Conservation (phyloP, 1,284 basidiomycete species). For the Vanrija humicola region DNA sequence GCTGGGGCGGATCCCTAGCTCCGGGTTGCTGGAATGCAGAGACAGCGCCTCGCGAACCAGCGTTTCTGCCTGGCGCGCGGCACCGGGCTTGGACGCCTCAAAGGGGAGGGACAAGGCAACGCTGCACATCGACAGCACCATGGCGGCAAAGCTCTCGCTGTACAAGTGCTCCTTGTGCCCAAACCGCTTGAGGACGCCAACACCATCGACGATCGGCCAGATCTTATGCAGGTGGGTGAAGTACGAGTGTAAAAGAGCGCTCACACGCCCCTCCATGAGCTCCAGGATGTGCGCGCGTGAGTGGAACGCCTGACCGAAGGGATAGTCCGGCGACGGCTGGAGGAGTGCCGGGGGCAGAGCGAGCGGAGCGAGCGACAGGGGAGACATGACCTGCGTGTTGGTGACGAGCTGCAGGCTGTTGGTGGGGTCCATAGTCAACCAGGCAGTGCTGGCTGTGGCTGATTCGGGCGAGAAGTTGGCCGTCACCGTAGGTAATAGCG, state of each 20-base stretch:
- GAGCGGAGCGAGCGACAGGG: no score
- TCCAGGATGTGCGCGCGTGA: background rate
- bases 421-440: no score
- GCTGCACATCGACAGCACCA: background rate
- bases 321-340: background rate
- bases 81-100: background rate
- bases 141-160: background rate
- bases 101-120: background rate
- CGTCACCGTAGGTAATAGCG: no score
- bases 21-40: no score
- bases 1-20: background rate
- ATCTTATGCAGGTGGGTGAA: background rate
- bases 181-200: background rate
- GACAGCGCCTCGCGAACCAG: background rate
- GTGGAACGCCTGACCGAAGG: slow-evolving; percentile 1
- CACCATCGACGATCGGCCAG: background rate
- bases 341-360: background rate
- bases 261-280: background rate
- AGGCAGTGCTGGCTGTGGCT: no score
- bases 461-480: no score
- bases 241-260: background rate
- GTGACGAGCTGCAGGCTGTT: no score
- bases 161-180: slow-evolving; percentile 3
- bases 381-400: no score
- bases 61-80: background rate